These are phyloP conservation scores for Babjeviella inositovora DNA, from an alignment of 805 yeast genomes.

Conservation along the genomic window DNA sequence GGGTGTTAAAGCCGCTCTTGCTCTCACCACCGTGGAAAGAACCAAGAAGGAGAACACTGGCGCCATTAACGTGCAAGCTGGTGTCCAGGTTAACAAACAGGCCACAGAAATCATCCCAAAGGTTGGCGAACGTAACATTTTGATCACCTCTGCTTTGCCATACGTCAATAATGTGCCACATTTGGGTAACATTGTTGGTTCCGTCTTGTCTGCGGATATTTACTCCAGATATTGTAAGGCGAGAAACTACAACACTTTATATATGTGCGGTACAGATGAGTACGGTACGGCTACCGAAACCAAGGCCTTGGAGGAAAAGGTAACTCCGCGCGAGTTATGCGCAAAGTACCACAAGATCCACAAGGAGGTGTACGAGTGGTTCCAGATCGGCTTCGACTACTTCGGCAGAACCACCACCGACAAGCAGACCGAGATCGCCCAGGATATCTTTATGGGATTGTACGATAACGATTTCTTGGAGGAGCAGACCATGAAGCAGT, in stretches of 20 bases:
- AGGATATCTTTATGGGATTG: conserved; percentile 72
- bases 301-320: conserved; percentile 87
- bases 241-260: conserved; percentile 77
- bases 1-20: conserved; percentile 28
- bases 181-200: conserved; percentile 92
- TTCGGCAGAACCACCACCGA: conserved; percentile 95
- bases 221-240: conserved; percentile 81
- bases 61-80: conserved; percentile 6
- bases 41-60: conserved; percentile 24
- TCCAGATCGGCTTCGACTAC: conserved; percentile 83
- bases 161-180: conserved; percentile 98
- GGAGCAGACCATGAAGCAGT: conserved; percentile 77
- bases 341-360: conserved; percentile 82
- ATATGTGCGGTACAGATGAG: conserved; percentile 94
- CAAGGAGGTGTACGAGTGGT: conserved; percentile 89
- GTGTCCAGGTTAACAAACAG: conserved; percentile 4
- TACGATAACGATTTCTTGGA: conserved; percentile 68
- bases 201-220: conserved; percentile 89
- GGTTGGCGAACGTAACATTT: conserved; percentile 57
- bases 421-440: conserved; percentile 88
- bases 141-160: conserved; percentile 93
- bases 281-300: conserved; percentile 99
- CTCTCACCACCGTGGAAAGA: conserved; percentile 25
- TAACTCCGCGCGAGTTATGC: conserved; percentile 79
- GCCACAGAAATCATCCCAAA: conserved; percentile 41